Percentiles rank a stretch among this genome's conserved stretches.
Conservation (phyloP, 2,329 filamentous ascomycete genomes). For the Sporothrix euskadiensis region DNA sequence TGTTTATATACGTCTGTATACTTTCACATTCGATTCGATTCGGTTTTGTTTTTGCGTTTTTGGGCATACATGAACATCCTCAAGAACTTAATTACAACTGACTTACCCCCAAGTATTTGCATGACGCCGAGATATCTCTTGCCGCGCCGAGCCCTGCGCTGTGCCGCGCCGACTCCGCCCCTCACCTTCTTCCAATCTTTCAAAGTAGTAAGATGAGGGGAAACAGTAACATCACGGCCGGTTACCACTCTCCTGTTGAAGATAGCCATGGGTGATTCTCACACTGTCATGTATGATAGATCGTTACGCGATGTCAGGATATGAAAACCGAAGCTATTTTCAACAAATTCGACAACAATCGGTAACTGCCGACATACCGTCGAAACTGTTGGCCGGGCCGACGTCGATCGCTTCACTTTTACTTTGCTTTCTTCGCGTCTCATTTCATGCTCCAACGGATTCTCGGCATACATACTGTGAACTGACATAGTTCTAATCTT, state of each 20-base stretch:
- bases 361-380: neutral
- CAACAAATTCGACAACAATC: too few species aligned
- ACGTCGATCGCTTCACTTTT: neutral
- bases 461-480: neutral
- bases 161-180: slow-evolving; percentile 12
- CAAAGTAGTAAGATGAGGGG: neutral
- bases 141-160: slow-evolving; percentile 8
- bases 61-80: too few species aligned
- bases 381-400: neutral
- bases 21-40: too few species aligned
- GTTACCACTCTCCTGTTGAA: neutral
- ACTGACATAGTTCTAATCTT: neutral
- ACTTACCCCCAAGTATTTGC: neutral
- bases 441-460: neutral
- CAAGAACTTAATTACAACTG: neutral
- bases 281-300: neutral
- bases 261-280: neutral
- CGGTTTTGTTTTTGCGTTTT: too few species aligned
- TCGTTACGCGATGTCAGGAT: neutral
- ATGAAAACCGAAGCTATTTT: neutral
- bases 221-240: neutral
- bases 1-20: too few species aligned
- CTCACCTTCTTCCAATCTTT: neutral
- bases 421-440: neutral
- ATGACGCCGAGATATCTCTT: neutral